Evolutionary conservation across 2,329 filamentous ascomycete species (phyloP), one percentile per base, ranked within the genome.

Genomic region (Hypoxylon sp.): DNA sequence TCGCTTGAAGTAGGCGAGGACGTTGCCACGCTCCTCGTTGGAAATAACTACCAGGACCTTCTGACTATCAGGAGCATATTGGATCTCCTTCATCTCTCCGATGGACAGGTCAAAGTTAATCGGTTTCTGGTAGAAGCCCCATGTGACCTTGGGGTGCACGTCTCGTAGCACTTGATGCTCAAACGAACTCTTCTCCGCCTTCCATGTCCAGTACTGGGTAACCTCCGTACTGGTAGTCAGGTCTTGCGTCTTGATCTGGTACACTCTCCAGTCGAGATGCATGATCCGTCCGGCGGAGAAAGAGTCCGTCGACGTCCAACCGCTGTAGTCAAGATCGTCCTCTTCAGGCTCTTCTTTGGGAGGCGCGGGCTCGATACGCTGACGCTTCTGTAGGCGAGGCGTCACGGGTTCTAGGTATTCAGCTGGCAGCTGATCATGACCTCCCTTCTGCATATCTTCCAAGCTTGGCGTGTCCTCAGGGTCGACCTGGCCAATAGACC

Each of bases 201-300:
- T 74, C 81, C 82, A 87, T 52, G 84, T 84, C 84, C 84, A 86
- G 75, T 87, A 87, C 71, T 88, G 85, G 11, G 83, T 86, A 4
- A 85, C 82, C 11, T 78, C 71, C 2, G 78, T 74, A 56, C 82
- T 83, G 21, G 81, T 85, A 0, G 84, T 83, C 53, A 82, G 78
- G 9, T 77, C 68, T 12, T 77, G 75, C 2, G 82, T 84, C 76
- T 86, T 86, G 69, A 88, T 81, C 67, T 86, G 83, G 47, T 82
- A 77, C 11, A 88, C 72, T 14, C 84, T 81, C 78, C 82, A 88
- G 73, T 88, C 85, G 8, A 80, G 78, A 11, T 77, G 74, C 23
- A 78, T 78, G 6, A 87, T 78, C 9, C 72, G 70, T 2, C 83
- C 83, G 1, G 78, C 78, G 27, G 81, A 84, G 68, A 80, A 81